Evolutionary conservation across 1,284 basidiomycete genomes (phyloP).

Genomic region (Sanghuangporus baumii): DNA sequence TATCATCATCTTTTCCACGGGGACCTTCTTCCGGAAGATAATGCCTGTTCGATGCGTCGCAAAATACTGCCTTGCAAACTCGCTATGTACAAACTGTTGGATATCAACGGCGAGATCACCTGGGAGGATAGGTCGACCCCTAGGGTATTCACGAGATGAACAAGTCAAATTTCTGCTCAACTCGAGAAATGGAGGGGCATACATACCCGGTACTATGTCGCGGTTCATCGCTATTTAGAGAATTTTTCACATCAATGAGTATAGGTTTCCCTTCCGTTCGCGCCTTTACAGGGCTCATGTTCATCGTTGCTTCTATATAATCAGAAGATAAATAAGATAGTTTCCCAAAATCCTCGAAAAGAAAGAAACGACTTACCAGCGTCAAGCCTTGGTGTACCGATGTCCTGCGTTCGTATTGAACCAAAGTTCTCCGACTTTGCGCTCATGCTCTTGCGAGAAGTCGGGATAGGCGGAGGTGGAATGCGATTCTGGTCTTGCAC

Average conservation of each 20-base stretch:
- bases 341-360: not conserved
- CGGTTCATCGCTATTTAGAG: not conserved
- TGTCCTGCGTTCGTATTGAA: conserved; percentile 15
- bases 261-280: conserved; percentile 62
- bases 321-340: not conserved
- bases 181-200: not conserved
- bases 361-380: conserved; percentile 11
- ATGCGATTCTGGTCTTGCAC: not conserved
- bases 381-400: conserved; percentile 20
- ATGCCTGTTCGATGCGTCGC: conserved; percentile 83
- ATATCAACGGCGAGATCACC: conserved; percentile 76
- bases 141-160: conserved; percentile 24
- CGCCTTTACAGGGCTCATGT: conserved; percentile 69
- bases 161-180: not conserved
- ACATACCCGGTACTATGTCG: conserved; percentile 15
- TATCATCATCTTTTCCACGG: conserved; percentile 79
- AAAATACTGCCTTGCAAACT: conserved; percentile 83
- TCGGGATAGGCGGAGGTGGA: conserved; percentile 15
- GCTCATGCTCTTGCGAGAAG: conserved; percentile 18
- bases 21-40: conserved; percentile 74
- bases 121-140: conserved; percentile 67
- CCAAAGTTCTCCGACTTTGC: conserved; percentile 5
- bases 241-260: conserved; percentile 41
- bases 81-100: conserved; percentile 76
- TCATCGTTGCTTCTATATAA: conserved; percentile 8